phyloP scores from a whole-genome alignment of 75 land plant genomes.

The Cunninghamia lanceolata region DNA sequence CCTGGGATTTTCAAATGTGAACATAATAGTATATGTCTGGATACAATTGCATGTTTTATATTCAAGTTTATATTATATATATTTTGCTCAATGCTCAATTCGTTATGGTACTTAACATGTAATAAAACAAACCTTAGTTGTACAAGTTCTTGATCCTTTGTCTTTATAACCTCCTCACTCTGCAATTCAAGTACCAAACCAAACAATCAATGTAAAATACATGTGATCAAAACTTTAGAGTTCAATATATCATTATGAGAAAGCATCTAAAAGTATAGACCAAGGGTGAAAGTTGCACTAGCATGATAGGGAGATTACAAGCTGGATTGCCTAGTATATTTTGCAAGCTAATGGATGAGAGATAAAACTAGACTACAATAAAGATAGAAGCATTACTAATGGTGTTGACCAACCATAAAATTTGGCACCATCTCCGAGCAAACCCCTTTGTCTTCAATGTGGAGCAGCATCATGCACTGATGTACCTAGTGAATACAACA shows the following conservation, averaged over 20 bases:
- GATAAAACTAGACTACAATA: no score
- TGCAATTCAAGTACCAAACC: not conserved
- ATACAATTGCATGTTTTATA: no score
- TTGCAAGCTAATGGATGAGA: no score
- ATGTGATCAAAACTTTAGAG: no score
- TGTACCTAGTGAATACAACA: not conserved
- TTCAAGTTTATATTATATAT: not conserved
- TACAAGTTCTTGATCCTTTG: not conserved
- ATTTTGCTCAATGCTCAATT: not conserved
- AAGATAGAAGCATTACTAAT: no score
- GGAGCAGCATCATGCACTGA: no score
- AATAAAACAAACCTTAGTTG: not conserved
- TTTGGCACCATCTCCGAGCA: not conserved
- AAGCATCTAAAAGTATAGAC: not conserved
- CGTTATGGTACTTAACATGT: not conserved
- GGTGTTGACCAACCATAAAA: not conserved
- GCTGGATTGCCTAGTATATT: no score
- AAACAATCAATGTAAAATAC: no score
- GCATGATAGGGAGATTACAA: no score
- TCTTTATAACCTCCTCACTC: not conserved
- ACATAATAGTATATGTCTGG: no score
- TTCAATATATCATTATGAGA: not conserved
- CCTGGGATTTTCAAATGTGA: no score
- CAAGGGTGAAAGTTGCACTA: not conserved
- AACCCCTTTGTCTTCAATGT: no score